Evolutionary conservation across 345 rosid genomes (phyloP).

Genomic region (Orychophragmus violaceus): DNA sequence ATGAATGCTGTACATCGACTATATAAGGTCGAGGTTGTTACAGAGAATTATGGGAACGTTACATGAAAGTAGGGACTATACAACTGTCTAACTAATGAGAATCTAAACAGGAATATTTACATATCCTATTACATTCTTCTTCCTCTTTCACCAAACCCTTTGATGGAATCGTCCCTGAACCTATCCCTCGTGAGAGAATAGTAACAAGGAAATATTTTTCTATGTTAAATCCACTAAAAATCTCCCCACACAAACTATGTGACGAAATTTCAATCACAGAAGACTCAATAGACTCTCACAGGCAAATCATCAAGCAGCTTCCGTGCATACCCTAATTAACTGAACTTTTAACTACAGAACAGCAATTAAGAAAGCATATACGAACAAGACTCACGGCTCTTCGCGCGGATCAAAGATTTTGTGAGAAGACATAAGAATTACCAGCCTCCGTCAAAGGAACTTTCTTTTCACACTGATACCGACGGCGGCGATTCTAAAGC

Average conservation of each 20-base stretch:
- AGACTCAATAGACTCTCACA: neutral
- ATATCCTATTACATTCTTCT: no score
- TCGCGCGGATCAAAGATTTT: no score
- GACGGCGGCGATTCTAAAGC: neutral
- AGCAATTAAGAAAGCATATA: neutral
- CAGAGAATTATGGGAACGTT: no score
- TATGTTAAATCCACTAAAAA: neutral
- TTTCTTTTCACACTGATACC: neutral
- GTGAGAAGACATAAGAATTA: neutral
- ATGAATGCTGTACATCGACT: no score
- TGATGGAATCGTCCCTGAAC: neutral
- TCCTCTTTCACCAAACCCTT: neutral
- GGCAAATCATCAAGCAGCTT: slow-evolving; percentile 24
- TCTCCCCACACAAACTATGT: neutral
- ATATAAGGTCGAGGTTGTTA: no score
- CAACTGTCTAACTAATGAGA: no score
- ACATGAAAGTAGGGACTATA: no score
- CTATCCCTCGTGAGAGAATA: neutral
- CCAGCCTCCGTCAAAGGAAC: neutral
- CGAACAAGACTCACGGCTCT: neutral
- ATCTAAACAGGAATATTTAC: no score
- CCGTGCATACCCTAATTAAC: slow-evolving; percentile 1
- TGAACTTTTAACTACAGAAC: neutral
- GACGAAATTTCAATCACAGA: neutral
- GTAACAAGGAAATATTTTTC: neutral